Conservation (phyloP, 1,284 basidiomycete species). For the Tilletia setariae region DNA sequence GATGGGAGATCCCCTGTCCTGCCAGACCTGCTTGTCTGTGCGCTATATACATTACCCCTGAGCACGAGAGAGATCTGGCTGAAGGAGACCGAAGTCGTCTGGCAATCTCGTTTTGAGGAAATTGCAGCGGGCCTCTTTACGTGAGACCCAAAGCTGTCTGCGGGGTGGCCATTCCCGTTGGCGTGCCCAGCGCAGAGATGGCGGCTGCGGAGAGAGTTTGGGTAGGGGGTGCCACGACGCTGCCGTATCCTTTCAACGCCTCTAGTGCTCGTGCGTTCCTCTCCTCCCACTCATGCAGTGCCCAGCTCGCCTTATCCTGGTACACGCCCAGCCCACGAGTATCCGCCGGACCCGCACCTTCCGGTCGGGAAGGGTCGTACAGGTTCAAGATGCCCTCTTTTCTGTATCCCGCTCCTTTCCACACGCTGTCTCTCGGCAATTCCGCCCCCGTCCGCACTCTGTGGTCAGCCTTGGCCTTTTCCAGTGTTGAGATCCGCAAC, state of each 20-base stretch:
- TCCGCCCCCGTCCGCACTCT: background rate
- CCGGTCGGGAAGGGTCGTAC: slow-evolving; percentile 25
- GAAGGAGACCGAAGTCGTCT: too few relatives aligned
- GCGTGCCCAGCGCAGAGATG: slow-evolving; percentile 9
- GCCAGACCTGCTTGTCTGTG: too few relatives aligned
- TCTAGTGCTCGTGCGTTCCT: slow-evolving; percentile 23
- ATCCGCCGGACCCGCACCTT: slow-evolving; percentile 24
- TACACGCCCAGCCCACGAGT: slow-evolving; percentile 27
- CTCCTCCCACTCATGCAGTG: slow-evolving; percentile 26
- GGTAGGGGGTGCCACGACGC: background rate
- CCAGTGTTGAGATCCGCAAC: slow-evolving; percentile 22
- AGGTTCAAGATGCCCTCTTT: slow-evolving; percentile 23
- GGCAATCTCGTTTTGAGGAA: too few relatives aligned
- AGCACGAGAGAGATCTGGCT: too few relatives aligned
- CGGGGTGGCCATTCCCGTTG: background rate
- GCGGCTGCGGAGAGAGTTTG: background rate
- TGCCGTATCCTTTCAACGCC: background rate
- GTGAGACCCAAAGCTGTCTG: background rate
- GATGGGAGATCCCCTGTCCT: too few relatives aligned
- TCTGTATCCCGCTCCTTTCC: slow-evolving; percentile 13
- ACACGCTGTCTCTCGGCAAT: slow-evolving; percentile 1
- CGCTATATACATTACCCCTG: too few relatives aligned
- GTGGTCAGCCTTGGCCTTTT: background rate
- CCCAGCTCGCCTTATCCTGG: slow-evolving; percentile 24
- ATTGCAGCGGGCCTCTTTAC: too few relatives aligned